Base-by-base conservation (phyloP, 805 yeast species). In the Zygoascus flipseniorum region DNA sequence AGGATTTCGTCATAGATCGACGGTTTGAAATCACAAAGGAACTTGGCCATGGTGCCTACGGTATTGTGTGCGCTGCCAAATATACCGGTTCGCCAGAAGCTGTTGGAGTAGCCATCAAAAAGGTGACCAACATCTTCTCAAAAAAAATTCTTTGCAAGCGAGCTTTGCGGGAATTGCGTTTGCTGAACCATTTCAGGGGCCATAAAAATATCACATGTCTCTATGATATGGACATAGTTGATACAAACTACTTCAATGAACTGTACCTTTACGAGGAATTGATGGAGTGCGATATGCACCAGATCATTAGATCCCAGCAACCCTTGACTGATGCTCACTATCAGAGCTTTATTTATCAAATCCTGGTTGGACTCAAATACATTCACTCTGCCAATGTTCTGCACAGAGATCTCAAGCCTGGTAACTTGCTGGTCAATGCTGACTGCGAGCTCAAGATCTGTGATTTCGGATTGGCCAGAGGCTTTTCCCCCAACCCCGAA, bases 261-360 rank as follows among this genome's bases (percentile, higher is more conserved):
- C 77, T 93, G 11, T 93, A 93, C 61, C 75, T 93, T 8, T 93
- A 93, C 65, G 99, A 93, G 69, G 99, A 92, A 70, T 75, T 92
- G 62, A 93, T 93, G 98, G 98, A 92, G 69, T 92, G 98, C 70
- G 99, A 93, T 69, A 85, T 93, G 89, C 97, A 92, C 70, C 98
- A 92, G 69, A 93, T 93, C 63, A 92, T 93, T 58, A 79, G 95
- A 60, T 86, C 96, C 10, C 92, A 90, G 19, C 98, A 93, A 69
- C 86, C 95, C 0, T 75, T 93, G 59, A 88, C 97, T 1, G 98
- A 93, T 67, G 88, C 90, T 32, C 99, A 93, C 69, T 90, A 87
- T 69, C 99, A 93, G 71, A 83, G 88, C 57, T 93, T 93, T 64
- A 78, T 88, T 16, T 93, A 93, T 67, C 98, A 92, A 72, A 86